Percentiles rank a stretch among this genome's conserved stretches.
Conservation (phyloP, 495 filamentous ascomycete genomes). For the Cairneyella variabilis region DNA sequence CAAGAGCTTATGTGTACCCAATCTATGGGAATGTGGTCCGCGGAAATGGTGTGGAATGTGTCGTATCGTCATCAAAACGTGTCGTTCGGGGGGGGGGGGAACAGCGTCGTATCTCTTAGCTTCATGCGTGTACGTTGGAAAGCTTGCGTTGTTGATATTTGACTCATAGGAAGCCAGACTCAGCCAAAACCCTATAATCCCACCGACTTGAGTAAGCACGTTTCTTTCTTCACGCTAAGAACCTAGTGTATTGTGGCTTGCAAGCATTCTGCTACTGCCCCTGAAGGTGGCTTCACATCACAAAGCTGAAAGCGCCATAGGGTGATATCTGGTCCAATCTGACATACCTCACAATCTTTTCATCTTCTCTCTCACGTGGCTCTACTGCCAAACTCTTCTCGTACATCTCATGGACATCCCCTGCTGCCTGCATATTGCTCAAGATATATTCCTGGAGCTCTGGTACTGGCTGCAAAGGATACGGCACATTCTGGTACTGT, state of each 20-base stretch:
- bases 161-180: constrained; percentile 32
- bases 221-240: constrained; percentile 10
- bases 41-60: not conserved
- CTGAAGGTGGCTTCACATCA: not conserved
- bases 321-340: constrained; percentile 13
- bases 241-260: constrained; percentile 11
- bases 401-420: constrained; percentile 99
- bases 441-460: constrained; percentile 97
- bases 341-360: constrained; percentile 62
- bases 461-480: constrained; percentile 79
- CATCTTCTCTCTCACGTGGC: constrained; percentile 92
- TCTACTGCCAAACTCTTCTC: constrained; percentile 89
- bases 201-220: constrained; percentile 25
- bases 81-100: not conserved
- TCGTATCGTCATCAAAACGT: constrained; percentile 6
- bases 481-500: constrained; percentile 95
- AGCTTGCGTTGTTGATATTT: not conserved
- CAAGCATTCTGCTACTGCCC: constrained; percentile 3
- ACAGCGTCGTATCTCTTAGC: constrained; percentile 5
- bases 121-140: not conserved
- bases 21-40: not conserved
- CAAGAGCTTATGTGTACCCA: not conserved
- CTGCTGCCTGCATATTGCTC: constrained; percentile 87
- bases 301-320: constrained; percentile 15
- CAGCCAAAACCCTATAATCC: constrained; percentile 30